These are phyloP conservation scores for Botrytis deweyae DNA, from an alignment of 2,329 filamentous ascomycete genomes.

Conservation along the genomic window DNA sequence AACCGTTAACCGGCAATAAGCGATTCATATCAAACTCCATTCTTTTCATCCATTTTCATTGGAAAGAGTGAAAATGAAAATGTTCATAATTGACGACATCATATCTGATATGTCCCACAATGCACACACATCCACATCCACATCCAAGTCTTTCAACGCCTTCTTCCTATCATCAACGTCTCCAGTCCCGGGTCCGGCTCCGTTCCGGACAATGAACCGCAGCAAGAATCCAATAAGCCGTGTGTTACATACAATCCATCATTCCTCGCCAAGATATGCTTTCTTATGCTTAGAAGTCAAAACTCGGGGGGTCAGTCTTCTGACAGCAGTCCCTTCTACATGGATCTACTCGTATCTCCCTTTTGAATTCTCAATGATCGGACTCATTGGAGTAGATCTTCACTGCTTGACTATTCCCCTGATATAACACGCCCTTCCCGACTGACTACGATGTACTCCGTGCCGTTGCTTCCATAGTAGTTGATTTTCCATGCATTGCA, in stretches of 20 bases:
- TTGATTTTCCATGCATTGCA: conserved; percentile 4
- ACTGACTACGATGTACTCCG: background rate
- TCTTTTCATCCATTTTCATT: background rate
- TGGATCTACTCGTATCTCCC: background rate
- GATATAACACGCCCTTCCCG: background rate
- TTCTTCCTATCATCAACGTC: background rate
- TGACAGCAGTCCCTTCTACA: background rate
- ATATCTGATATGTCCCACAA: background rate
- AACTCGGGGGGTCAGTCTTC: background rate
- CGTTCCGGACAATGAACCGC: background rate
- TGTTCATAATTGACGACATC: background rate
- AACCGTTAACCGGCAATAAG: conserved; percentile 1
- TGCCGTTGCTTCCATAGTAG: conserved; percentile 8
- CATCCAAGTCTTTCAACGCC: background rate
- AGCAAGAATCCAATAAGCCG: background rate
- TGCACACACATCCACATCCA: no score
- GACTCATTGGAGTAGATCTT: background rate
- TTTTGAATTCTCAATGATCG: background rate
- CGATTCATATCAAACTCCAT: background rate
- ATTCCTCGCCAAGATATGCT: background rate
- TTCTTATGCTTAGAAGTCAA: background rate
- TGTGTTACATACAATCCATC: background rate
- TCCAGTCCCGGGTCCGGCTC: background rate
- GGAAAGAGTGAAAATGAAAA: background rate
- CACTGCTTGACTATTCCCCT: background rate